Evolutionary conservation across 495 filamentous ascomycete species (phyloP).

Genomic region (Astrocystis sublimbata): DNA sequence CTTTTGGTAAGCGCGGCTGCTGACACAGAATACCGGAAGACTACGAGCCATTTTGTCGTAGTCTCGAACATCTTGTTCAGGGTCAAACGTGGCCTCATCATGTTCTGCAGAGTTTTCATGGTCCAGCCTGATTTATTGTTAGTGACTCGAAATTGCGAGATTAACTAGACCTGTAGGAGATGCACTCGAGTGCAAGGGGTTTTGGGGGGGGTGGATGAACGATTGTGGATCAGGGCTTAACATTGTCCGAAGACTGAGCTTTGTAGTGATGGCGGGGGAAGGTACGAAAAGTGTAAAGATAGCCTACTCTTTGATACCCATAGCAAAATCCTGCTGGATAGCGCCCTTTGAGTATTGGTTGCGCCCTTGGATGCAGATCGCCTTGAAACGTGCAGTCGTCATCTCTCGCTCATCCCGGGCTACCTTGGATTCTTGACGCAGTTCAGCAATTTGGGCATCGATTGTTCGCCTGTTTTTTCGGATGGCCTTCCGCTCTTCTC

Average conservation of each 20-base stretch:
- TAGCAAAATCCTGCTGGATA: slow-evolving; percentile 62
- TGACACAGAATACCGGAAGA: slow-evolving; percentile 66
- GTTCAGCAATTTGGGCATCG: slow-evolving; percentile 13
- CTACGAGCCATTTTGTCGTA: slow-evolving; percentile 59
- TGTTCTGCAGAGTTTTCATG: slow-evolving; percentile 34
- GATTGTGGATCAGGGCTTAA: too few relatives aligned
- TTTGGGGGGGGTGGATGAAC: too few relatives aligned
- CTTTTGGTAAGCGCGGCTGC: slow-evolving; percentile 61
- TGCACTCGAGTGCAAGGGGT: too few relatives aligned
- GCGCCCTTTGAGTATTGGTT: slow-evolving; percentile 59
- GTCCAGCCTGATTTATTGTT: slow-evolving; percentile 31
- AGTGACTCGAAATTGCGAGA: background rate
- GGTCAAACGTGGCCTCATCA: slow-evolving; percentile 37
- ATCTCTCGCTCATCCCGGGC: slow-evolving; percentile 26
- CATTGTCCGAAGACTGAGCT: background rate
- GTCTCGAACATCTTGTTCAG: slow-evolving; percentile 55
- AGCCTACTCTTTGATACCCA: slow-evolving; percentile 53
- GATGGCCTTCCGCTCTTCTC: slow-evolving; percentile 31
- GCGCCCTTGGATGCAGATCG: slow-evolving; percentile 56
- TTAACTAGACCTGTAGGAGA: too few relatives aligned
- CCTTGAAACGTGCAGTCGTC: slow-evolving; percentile 37
- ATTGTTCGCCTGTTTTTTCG: slow-evolving; percentile 16
- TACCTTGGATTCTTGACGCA: slow-evolving; percentile 21
- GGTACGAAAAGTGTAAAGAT: too few relatives aligned
- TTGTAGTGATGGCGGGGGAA: background rate